These are phyloP conservation scores for Thraustochytrium aureum DNA, from an alignment of 352 stramenopile species.

Conservation along the genomic window DNA sequence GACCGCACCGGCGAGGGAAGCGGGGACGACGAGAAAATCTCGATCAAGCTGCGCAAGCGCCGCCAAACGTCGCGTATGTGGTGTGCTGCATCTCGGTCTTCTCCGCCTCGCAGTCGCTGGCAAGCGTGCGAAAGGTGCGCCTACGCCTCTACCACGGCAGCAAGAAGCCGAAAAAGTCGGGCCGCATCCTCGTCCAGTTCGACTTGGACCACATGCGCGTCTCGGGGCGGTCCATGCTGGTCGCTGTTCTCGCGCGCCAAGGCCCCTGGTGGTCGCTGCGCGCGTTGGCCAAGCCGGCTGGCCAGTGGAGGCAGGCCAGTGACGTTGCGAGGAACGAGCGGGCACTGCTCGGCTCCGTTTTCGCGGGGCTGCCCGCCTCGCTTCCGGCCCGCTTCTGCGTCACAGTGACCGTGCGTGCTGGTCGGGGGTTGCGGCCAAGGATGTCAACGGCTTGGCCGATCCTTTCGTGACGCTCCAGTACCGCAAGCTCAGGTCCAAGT, in stretches of 20 bases:
- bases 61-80: not conserved
- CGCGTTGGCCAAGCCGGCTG: not conserved
- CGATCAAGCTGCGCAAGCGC: constrained; percentile 14
- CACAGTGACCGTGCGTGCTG: not conserved
- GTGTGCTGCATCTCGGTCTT: not conserved
- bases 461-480: not conserved
- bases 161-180: not conserved
- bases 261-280: not conserved
- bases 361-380: not conserved
- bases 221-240: not conserved
- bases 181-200: not conserved
- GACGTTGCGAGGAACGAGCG: not conserved
- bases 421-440: not conserved
- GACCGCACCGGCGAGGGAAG: constrained; percentile 35
- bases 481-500: not conserved
- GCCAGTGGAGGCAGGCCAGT: not conserved
- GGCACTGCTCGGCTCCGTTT: not conserved
- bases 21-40: constrained; percentile 48
- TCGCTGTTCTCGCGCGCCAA: not conserved
- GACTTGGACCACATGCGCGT: not conserved
- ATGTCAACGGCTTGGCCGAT: not conserved
- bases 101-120: not conserved
- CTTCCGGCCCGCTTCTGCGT: not conserved
- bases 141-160: constrained; percentile 14
- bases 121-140: not conserved